phyloP scores from a whole-genome alignment of 495 filamentous ascomycete genomes.

The Aspergillus nidulans region DNA sequence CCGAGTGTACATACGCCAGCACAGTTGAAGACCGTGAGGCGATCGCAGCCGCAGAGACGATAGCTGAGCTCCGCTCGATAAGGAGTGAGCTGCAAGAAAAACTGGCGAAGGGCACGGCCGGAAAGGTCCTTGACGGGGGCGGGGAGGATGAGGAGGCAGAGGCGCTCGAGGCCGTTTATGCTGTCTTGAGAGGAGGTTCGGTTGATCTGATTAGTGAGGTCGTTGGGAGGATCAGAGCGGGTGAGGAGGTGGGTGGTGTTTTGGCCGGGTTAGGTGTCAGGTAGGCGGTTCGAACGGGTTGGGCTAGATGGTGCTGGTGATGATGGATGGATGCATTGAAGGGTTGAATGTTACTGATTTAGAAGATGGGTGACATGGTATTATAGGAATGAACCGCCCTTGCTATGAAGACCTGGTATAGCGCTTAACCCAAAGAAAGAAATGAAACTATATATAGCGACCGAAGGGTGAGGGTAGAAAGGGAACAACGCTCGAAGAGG shows the following conservation, averaged over 20 bases:
- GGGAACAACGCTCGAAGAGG: slow-evolving; percentile 13
- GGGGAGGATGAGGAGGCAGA: slow-evolving; percentile 1
- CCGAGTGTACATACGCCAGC: slow-evolving; percentile 17
- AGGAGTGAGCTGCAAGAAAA: not conserved
- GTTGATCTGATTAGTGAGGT: slow-evolving; percentile 8
- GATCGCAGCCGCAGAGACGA: slow-evolving; percentile 18
- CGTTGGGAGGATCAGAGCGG: slow-evolving; percentile 10
- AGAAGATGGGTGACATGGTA: too few species aligned
- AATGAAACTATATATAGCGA: slow-evolving; percentile 2
- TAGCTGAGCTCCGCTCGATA: slow-evolving; percentile 12
- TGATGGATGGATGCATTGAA: not conserved
- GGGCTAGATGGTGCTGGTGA: not conserved
- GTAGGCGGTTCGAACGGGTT: too few species aligned
- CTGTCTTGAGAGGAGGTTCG: slow-evolving; percentile 10
- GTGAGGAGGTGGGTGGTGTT: slow-evolving; percentile 9
- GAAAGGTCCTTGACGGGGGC: not conserved
- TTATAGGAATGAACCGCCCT: too few species aligned
- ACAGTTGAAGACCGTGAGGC: slow-evolving; percentile 19
- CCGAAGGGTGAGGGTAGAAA: not conserved
- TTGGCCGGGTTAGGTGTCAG: not conserved
- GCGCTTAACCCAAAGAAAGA: too few species aligned
- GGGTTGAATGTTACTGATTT: too few species aligned
- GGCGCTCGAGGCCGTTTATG: slow-evolving; percentile 17
- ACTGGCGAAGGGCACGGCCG: not conserved
- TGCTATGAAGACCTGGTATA: too few species aligned